phyloP scores from a whole-genome alignment of 2,329 filamentous ascomycete genomes.

The Blumeria graminis region DNA sequence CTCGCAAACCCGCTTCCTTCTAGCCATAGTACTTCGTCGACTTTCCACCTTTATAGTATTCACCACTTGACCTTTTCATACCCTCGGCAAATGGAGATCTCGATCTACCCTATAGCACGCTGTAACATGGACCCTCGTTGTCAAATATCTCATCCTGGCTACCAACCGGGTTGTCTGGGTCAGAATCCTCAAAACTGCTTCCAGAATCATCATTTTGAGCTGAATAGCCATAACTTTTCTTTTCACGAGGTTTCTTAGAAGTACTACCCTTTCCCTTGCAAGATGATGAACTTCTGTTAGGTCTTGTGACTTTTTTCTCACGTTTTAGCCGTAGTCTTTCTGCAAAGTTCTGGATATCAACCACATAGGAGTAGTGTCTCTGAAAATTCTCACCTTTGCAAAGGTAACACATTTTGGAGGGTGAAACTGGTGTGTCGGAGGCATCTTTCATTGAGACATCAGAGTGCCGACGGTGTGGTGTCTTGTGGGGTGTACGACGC shows the following conservation, averaged over 20 bases:
- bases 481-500: background rate
- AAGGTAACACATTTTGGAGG: slow-evolving; percentile 2
- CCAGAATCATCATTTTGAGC: background rate
- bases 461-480: background rate
- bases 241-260: background rate
- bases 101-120: too few relatives aligned
- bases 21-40: too few relatives aligned
- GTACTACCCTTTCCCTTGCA: background rate
- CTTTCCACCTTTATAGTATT: too few relatives aligned
- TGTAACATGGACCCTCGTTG: background rate
- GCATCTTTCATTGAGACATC: background rate
- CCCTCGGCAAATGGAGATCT: too few relatives aligned
- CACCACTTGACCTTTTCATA: too few relatives aligned
- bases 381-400: background rate
- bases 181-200: background rate
- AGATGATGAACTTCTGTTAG: background rate
- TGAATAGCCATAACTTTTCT: slow-evolving; percentile 1
- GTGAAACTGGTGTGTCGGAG: background rate
- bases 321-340: background rate
- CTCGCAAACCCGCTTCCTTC: too few relatives aligned
- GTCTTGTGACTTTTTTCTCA: background rate
- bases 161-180: background rate
- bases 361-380: background rate
- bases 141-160: background rate
- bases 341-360: background rate